Evolutionary conservation across 2,329 filamentous ascomycete species (phyloP), one percentile per base, ranked within the genome.

Genomic region (Colletotrichum musae): DNA sequence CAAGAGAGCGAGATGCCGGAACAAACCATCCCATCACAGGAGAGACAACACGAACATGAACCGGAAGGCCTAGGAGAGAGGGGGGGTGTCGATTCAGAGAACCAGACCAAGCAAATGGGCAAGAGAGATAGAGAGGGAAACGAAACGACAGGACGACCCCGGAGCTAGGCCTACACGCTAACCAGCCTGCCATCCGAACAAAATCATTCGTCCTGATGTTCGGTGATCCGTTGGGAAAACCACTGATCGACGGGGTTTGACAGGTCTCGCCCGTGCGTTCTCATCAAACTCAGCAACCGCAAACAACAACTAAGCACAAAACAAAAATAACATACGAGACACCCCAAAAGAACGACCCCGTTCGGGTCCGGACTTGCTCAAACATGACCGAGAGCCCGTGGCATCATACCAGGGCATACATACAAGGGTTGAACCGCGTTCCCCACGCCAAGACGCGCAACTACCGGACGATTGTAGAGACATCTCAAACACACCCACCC

Each of bases 301-400:
- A 36, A 36, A 36, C 32, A 36, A 24, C 21, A 24, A 24, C 21
- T 24, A 24, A 24, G 21, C 21, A 24, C 21, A 4, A 24, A 24
- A 24, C 32, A 36, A 36, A 36, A 36, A 10, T 36, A 36, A 36
- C 32, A 53, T n/a, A 57, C 47, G 24, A 59, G 50, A 16, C 5
- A 54, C 10, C 28, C 2, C 32, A 36, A 36, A 7, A 36, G 24
- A 43, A 43, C 16, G 10, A 36, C 10, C 50, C 21, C 43, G 32
- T 52, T 70, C 67, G 67, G 67, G 63, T 70, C 60, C 62, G 67
- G 67, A 70, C 67, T 70, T 56, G 36, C 26, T 47, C 36, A 45
- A 47, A 21, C 52, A 70, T 70, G 24, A 28, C 67, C 67, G 67
- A 70, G 2, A 2, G 47, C 18, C 7, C 32, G 2, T 36, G 32